These are phyloP conservation scores for Plasmodium blacklocki DNA, from an alignment of 169 alveolate species.

Conservation along the genomic window DNA sequence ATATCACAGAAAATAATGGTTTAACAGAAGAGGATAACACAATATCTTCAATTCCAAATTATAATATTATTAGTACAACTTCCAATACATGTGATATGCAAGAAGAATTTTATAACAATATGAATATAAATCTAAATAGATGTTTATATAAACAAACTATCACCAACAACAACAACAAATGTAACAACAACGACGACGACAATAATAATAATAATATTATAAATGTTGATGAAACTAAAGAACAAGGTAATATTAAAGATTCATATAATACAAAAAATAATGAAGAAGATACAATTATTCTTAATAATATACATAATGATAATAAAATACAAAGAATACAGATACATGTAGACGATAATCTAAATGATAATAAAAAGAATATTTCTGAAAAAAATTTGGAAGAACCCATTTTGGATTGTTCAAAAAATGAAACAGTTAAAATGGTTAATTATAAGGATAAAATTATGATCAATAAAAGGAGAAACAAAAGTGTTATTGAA, in stretches of 20 bases:
- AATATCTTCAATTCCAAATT: no score
- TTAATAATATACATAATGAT: no score
- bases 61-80: no score
- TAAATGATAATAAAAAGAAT: conserved; percentile 1
- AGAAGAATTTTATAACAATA: no score
- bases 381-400: conserved; percentile 10
- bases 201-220: not conserved
- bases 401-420: not conserved
- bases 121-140: no score
- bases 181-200: no score
- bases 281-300: not conserved
- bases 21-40: no score
- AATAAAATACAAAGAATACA: no score
- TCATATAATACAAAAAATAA: not conserved
- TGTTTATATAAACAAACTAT: no score
- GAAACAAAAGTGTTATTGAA: not conserved
- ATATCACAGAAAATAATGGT: no score
- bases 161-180: no score
- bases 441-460: conserved; percentile 3
- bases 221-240: not conserved
- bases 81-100: no score
- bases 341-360: not conserved
- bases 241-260: not conserved
- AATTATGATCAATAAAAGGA: conserved; percentile 1
- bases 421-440: not conserved